Evolutionary conservation across 2,329 filamentous ascomycete genomes (phyloP).

Genomic region (Talaromyces sp.): DNA sequence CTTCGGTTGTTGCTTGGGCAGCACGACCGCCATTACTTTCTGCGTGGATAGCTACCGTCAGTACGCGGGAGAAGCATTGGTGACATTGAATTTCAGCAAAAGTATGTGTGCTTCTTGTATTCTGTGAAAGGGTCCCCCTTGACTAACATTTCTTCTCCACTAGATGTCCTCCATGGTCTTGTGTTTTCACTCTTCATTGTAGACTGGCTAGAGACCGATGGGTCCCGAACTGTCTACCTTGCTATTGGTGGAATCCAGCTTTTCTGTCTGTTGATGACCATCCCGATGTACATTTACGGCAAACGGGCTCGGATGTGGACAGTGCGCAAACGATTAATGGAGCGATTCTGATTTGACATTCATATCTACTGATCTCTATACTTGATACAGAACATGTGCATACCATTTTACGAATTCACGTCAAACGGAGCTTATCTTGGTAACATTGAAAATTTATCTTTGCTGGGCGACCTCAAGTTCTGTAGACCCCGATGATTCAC

Average conservation of each 20-base stretch:
- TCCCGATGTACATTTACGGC: slow-evolving; percentile 93
- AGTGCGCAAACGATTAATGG: slow-evolving; percentile 80
- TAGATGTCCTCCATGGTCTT: slow-evolving; percentile 81
- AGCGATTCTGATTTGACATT: slow-evolving; percentile 60
- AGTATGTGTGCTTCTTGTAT: slow-evolving; percentile 51
- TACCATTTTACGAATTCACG: too few relatives aligned
- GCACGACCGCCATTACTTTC: slow-evolving; percentile 90
- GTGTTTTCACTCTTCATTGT: slow-evolving; percentile 89
- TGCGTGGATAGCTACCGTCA: slow-evolving; percentile 91
- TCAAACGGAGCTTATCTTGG: too few relatives aligned
- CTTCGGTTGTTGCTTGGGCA: slow-evolving; percentile 88
- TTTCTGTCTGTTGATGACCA: slow-evolving; percentile 69
- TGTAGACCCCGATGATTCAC: too few relatives aligned
- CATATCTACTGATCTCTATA: not conserved
- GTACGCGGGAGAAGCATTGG: slow-evolving; percentile 90
- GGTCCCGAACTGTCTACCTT: slow-evolving; percentile 76
- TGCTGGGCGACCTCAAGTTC: too few relatives aligned
- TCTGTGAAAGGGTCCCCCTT: not conserved
- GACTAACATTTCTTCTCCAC: slow-evolving; percentile 12
- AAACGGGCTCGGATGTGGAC: slow-evolving; percentile 96
- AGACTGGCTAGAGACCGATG: slow-evolving; percentile 75
- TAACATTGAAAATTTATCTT: too few relatives aligned
- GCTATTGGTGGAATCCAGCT: slow-evolving; percentile 86
- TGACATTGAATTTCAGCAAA: slow-evolving; percentile 93
- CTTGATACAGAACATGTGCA: too few relatives aligned